A percentile compares a stretch with the other conserved stretches of the same genome.
Evolutionary conservation across 805 yeast species (phyloP).

Genomic region (Sugiyamaella americana): DNA sequence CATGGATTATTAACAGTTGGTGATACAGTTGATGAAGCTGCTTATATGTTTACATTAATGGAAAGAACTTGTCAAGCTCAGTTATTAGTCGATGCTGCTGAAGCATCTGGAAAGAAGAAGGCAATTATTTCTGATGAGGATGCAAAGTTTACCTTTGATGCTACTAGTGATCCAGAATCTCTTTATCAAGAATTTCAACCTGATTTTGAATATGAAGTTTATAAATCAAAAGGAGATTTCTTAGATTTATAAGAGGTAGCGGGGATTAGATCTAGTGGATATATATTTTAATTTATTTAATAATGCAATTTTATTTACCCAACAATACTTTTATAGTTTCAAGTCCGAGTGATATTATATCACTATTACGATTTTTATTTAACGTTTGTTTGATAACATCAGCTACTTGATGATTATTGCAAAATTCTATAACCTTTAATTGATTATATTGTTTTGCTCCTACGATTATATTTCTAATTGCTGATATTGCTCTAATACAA

Average conservation of each 20-base stretch:
- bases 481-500: neutral
- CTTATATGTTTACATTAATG: conserved; percentile 55
- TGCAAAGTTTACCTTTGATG: conserved; percentile 26
- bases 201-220: conserved; percentile 49
- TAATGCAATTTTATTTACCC: too few relatives aligned
- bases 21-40: conserved; percentile 67
- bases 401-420: neutral
- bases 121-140: conserved; percentile 25
- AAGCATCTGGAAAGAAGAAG: conserved; percentile 38
- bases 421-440: neutral
- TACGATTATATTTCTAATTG: neutral
- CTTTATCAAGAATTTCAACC: conserved; percentile 70
- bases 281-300: too few relatives aligned
- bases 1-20: conserved; percentile 73
- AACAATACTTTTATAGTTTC: neutral
- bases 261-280: neutral
- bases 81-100: conserved; percentile 53
- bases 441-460: conserved; percentile 1
- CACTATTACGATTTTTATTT: neutral
- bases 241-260: conserved; percentile 5
- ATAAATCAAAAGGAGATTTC: conserved; percentile 16
- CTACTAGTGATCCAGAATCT: conserved; percentile 59
- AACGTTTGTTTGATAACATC: neutral
- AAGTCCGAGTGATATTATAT: neutral
- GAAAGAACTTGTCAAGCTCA: conserved; percentile 65